Conservation (phyloP, 768 basidiomycete species). For the Harrya chromipes region DNA sequence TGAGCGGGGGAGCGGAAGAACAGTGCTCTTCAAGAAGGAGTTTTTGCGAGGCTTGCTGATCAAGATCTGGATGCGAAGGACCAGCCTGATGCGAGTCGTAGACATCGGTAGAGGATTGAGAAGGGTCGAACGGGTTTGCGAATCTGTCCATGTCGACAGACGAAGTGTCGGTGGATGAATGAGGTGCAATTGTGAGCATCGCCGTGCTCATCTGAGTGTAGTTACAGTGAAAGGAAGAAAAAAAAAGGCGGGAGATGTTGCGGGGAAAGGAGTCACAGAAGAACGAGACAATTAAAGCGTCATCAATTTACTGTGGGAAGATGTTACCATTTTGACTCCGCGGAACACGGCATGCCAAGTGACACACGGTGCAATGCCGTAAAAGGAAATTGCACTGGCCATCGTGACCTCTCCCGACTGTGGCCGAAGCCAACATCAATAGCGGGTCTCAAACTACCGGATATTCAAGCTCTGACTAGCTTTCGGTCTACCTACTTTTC, state of each 20-base stretch:
- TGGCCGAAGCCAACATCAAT: no score
- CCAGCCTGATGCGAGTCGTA: not conserved
- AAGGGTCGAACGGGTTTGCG: not conserved
- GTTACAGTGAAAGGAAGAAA: not conserved
- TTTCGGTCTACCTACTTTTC: no score
- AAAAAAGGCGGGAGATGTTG: not conserved
- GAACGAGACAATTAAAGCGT: constrained; percentile 7
- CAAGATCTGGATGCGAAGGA: constrained; percentile 24
- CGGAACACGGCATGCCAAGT: not conserved
- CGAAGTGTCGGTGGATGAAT: not conserved
- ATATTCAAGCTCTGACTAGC: no score
- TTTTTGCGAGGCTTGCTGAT: constrained; percentile 22
- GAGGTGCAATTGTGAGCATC: constrained; percentile 2
- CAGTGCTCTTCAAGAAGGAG: constrained; percentile 6
- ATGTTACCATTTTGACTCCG: not conserved
- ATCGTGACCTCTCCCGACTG: no score
- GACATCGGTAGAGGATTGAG: constrained; percentile 3
- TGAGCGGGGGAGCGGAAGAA: not conserved
- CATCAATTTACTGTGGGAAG: constrained; percentile 23
- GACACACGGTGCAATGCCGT: not conserved
- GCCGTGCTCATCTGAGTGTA: constrained; percentile 1
- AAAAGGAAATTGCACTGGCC: not conserved
- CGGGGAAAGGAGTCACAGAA: constrained; percentile 18
- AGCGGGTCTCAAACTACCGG: no score
- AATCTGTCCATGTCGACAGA: constrained; percentile 8